phyloP scores from a whole-genome alignment of 2,329 filamentous ascomycete species.

The Balansia obtecta region DNA sequence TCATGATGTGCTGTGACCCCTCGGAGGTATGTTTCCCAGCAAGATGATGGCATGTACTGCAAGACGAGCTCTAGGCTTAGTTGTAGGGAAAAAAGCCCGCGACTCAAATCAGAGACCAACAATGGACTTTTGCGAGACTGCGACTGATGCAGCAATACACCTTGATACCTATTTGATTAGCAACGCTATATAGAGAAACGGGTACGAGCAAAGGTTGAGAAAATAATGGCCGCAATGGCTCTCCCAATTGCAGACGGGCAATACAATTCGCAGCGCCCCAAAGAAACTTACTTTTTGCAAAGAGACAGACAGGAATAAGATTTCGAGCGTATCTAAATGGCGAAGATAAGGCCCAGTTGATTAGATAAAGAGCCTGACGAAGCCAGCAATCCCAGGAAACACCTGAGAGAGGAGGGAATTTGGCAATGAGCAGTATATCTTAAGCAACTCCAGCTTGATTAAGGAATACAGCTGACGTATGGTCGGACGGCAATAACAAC shows the following conservation, averaged over 20 bases:
- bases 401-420: not conserved
- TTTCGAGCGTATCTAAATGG: slow-evolving; percentile 17
- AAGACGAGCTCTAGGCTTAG: too few species aligned
- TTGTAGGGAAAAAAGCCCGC: too few species aligned
- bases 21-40: not conserved
- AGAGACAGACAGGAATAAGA: slow-evolving; percentile 6
- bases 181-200: too few species aligned
- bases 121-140: too few species aligned
- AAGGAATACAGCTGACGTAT: slow-evolving; percentile 10
- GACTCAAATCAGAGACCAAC: too few species aligned
- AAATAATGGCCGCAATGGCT: too few species aligned
- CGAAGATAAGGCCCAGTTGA: slow-evolving; percentile 15
- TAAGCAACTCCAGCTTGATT: slow-evolving; percentile 10
- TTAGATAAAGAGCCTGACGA: not conserved
- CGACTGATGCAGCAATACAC: too few species aligned
- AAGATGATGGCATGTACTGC: too few species aligned
- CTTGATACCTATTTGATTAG: too few species aligned
- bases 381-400: not conserved
- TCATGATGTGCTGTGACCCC: slow-evolving; percentile 29
- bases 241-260: too few species aligned
- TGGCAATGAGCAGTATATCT: slow-evolving; percentile 2
- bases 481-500: slow-evolving; percentile 9
- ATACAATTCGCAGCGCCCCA: not conserved
- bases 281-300: slow-evolving; percentile 1
- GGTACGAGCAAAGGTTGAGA: too few species aligned